These are phyloP conservation scores for Chlorokybus atmophyticus DNA, from an alignment of 139 green algal genomes.

Conservation along the genomic window DNA sequence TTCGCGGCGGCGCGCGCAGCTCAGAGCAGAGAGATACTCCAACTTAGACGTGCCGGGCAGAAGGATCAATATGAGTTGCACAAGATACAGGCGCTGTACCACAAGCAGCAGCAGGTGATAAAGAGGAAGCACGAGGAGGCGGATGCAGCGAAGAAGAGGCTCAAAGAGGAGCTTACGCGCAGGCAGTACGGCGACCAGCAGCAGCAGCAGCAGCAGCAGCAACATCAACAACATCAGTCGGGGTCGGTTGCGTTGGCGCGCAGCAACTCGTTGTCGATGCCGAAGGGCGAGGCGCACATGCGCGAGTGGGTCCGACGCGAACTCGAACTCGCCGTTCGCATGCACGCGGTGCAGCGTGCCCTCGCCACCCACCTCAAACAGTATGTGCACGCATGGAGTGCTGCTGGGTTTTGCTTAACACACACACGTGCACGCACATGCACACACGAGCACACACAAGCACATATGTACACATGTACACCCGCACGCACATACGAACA, in stretches of 20 bases:
- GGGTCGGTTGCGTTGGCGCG: neutral
- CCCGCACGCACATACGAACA: too few relatives aligned
- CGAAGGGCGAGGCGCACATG: neutral
- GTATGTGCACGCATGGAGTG: too few relatives aligned
- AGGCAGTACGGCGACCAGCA: too few relatives aligned
- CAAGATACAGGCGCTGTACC: conserved; percentile 45
- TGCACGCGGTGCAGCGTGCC: neutral
- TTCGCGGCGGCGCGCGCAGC: too few relatives aligned
- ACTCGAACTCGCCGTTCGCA: neutral
- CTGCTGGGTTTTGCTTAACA: too few relatives aligned
- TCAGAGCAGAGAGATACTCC: too few relatives aligned
- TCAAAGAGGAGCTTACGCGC: conserved; percentile 38
- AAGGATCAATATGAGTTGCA: conserved; percentile 42
- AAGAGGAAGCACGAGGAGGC: conserved; percentile 83
- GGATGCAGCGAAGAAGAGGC: conserved; percentile 51
- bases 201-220: neutral
- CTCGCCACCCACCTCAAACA: too few relatives aligned
- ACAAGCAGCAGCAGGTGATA: conserved; percentile 70
- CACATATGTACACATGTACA: too few relatives aligned
- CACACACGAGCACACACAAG: too few relatives aligned
- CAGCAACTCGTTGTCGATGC: neutral
- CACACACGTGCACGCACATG: too few relatives aligned
- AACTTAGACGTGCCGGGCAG: conserved; percentile 35
- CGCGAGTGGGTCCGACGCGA: neutral
- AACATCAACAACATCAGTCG: neutral